Conservation (phyloP, 1,139 yeast species). For the Kodamaea anthophila region DNA sequence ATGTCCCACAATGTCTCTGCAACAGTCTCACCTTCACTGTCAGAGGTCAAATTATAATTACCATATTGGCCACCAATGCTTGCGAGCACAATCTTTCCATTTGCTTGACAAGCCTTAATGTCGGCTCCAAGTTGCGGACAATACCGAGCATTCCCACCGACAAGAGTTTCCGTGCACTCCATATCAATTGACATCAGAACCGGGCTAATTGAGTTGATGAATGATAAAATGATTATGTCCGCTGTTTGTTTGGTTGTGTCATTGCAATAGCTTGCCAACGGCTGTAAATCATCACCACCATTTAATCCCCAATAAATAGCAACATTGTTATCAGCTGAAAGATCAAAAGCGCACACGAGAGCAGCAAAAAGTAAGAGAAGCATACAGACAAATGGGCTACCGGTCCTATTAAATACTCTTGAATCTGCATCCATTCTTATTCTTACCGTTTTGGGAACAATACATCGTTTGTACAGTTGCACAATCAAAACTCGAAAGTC, state of each 20-base stretch:
- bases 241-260: conserved; percentile 5
- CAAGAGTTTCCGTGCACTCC: conserved; percentile 11
- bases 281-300: conserved; percentile 11
- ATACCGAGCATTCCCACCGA: conserved; percentile 14
- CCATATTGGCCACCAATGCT: conserved; percentile 17
- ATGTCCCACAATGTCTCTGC: conserved; percentile 15
- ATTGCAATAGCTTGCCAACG: conserved; percentile 13
- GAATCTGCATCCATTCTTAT: too few relatives aligned
- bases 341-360: conserved; percentile 5
- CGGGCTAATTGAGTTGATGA: conserved; percentile 10
- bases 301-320: conserved; percentile 20
- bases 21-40: conserved; percentile 10
- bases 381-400: background rate
- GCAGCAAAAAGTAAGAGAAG: background rate
- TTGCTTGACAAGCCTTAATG: conserved; percentile 14
- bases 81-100: conserved; percentile 15
- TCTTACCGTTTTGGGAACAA: too few relatives aligned
- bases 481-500: too few relatives aligned
- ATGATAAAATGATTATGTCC: conserved; percentile 15
- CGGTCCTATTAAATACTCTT: too few relatives aligned
- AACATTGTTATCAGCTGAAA: conserved; percentile 8
- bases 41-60: conserved; percentile 13
- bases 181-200: conserved; percentile 12
- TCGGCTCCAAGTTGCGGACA: conserved; percentile 14
- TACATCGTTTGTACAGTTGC: too few relatives aligned